Evolutionary conservation across 2,329 filamentous ascomycete genomes (phyloP), one percentile per base, ranked within the genome.

Genomic region (Alternaria novae-zelandiae): DNA sequence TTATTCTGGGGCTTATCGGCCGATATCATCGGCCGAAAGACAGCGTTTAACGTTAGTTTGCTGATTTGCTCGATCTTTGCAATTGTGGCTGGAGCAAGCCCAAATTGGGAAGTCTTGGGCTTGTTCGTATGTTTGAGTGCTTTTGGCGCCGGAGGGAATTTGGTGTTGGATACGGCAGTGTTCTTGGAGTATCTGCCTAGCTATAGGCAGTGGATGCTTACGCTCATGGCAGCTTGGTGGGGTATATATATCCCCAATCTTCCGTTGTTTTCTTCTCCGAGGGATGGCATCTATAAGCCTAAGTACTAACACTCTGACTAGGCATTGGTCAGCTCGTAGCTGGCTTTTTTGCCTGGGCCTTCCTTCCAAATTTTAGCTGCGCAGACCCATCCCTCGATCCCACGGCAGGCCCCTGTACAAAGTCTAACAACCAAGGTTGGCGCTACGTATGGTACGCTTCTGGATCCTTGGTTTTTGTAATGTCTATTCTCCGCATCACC

Each of bases 1-100:
- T 74, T 91, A 25, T 91, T 91, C 78, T 92, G 90, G 89, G 90
- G 90, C 21, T 78, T 90, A 28, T 84, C 84, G 4, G 89, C 89
- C 21, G 90, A 92, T 71, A 84, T 92, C 32, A 88, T 92, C 64
- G 90, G 90, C 6, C 84, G 90, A 46, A 86, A 87, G 65, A 87
- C 87, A 67, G 90, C 90, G 6, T 93, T 92, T 81, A 92, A 92
- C 70, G 79, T 87, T 21, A 88, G 87, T 3, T 82, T 92, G 11
- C 84, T 91, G 70, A 82, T 91, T 60, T 89, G 86, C 71, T 86
- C 87, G 5, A 74, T 87, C 6, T 88, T 89, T 53, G 86, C 85
- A 28, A 87, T 91, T 57, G 80, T 91, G 1, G 90, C 89, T 1
- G 91, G 90, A 5, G 88, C 86, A 1, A 85, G 87, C 62, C 90